phyloP scores from a whole-genome alignment of 1,284 basidiomycete genomes.

The Ceratobasidium sp. region DNA sequence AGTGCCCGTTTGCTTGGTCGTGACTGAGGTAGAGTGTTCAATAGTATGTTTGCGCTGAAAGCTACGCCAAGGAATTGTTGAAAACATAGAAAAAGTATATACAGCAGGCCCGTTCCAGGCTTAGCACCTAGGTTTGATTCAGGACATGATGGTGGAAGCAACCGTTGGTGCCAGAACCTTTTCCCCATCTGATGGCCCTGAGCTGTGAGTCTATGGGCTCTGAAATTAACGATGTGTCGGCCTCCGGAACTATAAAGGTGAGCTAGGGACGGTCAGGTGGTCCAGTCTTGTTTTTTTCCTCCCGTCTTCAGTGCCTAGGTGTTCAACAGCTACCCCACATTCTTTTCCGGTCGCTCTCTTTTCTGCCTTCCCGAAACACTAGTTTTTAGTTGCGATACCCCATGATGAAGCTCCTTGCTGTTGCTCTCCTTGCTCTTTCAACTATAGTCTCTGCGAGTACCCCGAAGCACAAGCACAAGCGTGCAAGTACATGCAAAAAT shows the following conservation, averaged over 20 bases:
- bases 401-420: conserved; percentile 17
- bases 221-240: no score
- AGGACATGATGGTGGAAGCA: no score
- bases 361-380: neutral
- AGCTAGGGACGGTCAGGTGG: neutral
- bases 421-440: conserved; percentile 21
- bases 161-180: no score
- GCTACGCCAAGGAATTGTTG: no score
- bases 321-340: conserved; percentile 36
- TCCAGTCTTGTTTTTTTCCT: neutral
- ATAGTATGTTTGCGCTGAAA: no score
- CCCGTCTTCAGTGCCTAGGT: neutral
- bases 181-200: no score
- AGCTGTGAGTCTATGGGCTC: no score
- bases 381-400: neutral
- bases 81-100: no score
- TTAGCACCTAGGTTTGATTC: no score
- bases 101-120: no score
- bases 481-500: conserved; percentile 3
- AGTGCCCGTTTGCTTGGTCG: no score
- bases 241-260: conserved; percentile 35
- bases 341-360: conserved; percentile 22
- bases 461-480: conserved; percentile 26
- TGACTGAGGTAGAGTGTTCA: no score
- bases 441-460: neutral